phyloP scores from a whole-genome alignment of 2,329 filamentous ascomycete species.

The Mollisia scopiformis region DNA sequence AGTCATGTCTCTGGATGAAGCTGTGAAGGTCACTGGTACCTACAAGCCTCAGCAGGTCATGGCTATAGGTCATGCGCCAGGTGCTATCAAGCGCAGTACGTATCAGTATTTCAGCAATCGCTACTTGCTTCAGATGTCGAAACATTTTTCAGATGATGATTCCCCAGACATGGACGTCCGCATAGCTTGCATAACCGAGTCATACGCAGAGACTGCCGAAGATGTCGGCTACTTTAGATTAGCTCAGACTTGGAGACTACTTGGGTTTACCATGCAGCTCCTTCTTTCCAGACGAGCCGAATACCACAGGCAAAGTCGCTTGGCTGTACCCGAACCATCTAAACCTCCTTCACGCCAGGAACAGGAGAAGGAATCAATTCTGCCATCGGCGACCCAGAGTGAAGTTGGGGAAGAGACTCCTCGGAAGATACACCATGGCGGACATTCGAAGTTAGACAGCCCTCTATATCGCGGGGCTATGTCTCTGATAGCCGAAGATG shows the following conservation, averaged over 20 bases:
- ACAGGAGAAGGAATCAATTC: constrained; percentile 27
- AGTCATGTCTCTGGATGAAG: constrained; percentile 58
- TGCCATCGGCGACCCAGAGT: constrained; percentile 6
- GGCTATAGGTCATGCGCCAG: constrained; percentile 61
- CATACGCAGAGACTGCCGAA: constrained; percentile 61
- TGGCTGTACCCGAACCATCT: constrained; percentile 27
- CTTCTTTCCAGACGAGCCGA: constrained; percentile 58
- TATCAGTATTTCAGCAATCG: constrained; percentile 60
- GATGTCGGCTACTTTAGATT: constrained; percentile 59
- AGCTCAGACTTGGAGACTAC: constrained; percentile 65
- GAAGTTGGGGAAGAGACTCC: constrained; percentile 30
- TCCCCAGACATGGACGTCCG: constrained; percentile 37
- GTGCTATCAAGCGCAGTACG: constrained; percentile 50
- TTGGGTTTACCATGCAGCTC: constrained; percentile 58
- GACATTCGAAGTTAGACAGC: constrained; percentile 16
- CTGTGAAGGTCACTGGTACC: constrained; percentile 57
- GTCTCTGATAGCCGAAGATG: constrained; percentile 42
- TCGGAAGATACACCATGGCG: constrained; percentile 21
- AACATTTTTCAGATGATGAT: constrained; percentile 4
- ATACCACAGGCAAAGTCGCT: constrained; percentile 57
- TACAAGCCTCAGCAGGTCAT: constrained; percentile 65
- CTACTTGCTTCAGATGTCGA: constrained; percentile 56
- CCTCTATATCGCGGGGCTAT: constrained; percentile 22
- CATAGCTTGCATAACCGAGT: constrained; percentile 55
- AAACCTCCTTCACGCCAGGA: constrained; percentile 31